Base-by-base conservation (phyloP, 139 green algal genomes). In the Chlamydomonas schloesseri region DNA sequence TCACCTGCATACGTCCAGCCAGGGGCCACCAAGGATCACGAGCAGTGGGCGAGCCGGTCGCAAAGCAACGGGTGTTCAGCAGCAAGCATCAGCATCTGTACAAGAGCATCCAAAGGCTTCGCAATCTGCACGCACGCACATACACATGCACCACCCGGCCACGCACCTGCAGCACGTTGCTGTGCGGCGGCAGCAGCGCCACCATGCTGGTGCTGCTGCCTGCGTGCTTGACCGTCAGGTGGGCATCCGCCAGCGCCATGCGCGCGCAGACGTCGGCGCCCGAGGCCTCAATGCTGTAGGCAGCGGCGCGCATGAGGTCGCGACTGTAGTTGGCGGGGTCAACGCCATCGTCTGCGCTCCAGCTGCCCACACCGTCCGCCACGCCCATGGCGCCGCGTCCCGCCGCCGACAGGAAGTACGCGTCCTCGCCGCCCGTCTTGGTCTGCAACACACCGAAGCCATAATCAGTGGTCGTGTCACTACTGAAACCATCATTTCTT, bases 321-420 rank as follows among this genome's bases (percentile, higher is more conserved):
- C 91, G 86, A 9, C 94, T 89, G 90, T 96, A 98, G 29, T 92
- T 79, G n/a, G 92, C 89, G 0, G 96, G 91, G 76, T 98, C 91
- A 0, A 98, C 89, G 17, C 94, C 96, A 53, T 95, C 90, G 62
- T 95, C 89, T 3, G 90, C 73, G 31, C 90, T 90, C 96, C 96
- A 98, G 29, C 94, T 93, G 53, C 95, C 91, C 67, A 98, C 96
- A 15, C 96, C 96, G 89, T 98, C 96, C 9, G 95, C 94, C 17
- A 98, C 93, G 42, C 94, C 96, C 21, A 97, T 60, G 0, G 91
- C 93, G 33, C 93, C 90, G 46, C 78, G 78, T 2, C 89, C 90
- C 11, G 76, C 71, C 1, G 73, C 62, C 69, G 76, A 92, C 6
- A 97, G 81, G 81, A 98, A 98, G 83, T 92, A 97, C 0, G 95